Base-by-base conservation (phyloP, 1,139 yeast genomes). In the Kodamaea plutei region DNA sequence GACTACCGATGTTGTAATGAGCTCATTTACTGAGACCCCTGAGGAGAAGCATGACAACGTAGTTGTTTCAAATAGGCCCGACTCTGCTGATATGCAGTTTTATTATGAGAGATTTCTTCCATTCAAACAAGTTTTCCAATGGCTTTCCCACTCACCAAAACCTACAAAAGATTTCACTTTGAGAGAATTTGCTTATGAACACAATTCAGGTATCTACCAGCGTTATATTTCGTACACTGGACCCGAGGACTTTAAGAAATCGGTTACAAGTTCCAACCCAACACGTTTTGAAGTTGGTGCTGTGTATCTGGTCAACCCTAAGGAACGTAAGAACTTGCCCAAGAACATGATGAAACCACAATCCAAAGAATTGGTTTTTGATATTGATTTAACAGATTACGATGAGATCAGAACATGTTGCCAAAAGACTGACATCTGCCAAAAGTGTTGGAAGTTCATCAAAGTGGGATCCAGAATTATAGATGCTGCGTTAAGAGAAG, bases 311-410 rank as follows among this genome's bases (percentile, higher is more conserved):
- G 79, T 84, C 12, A 85, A 85, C 43, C 98, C 98, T 8, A 77
- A 76, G 33, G 88, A 88, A 40, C 70, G 95, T 29, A 89, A 85
- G 48, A 67, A 77, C 8, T 64, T 87, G n/a, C 78, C 94, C 14
- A 85, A 85, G 46, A 72, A 73, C 27, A 84, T 88, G 15, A 75
- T 88, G 76, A 79, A 79, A 47, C 93, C 98, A 0, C 49, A 83
- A 20, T 69, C 78, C 43, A 91, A 91, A 53, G 99, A 91, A 54
- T 67, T 91, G 40, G 96, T 89, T 6, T 84, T 91, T 45, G 99
- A 91, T 77, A 91, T 91, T 45, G 99, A 91, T 79, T 76, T 91
- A 66, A 93, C 96, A 10, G 98, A 93, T 64, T 91, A 91, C 55
- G 97, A 91, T 56, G 85, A 79, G 18, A 76, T 87, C 42, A 77